Conservation (phyloP, 139 green algal species). For the Chlorella sp. region DNA sequence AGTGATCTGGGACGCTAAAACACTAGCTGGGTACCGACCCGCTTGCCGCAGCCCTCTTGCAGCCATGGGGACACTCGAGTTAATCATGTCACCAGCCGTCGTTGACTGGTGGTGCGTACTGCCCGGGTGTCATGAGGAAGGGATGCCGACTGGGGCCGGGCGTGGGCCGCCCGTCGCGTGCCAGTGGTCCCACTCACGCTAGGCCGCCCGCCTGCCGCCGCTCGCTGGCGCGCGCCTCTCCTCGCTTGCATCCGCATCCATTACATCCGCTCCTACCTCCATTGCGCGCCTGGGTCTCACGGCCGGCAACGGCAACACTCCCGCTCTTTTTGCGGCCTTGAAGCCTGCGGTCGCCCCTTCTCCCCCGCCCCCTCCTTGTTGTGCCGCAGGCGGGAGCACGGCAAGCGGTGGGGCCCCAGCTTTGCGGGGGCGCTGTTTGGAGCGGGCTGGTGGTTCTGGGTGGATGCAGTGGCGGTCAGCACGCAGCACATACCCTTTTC, state of each 20-base stretch:
- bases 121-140: no score
- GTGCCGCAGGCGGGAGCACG: slow-evolving; percentile 12
- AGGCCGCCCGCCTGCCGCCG: neutral
- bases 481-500: slow-evolving; percentile 72
- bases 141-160: no score
- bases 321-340: no score
- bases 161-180: neutral
- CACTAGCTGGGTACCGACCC: no score
- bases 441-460: slow-evolving; percentile 88
- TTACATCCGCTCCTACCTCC: no score
- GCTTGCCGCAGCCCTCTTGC: no score
- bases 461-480: slow-evolving; percentile 77
- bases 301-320: neutral
- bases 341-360: neutral
- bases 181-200: neutral
- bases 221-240: neutral
- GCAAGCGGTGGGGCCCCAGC: slow-evolving; percentile 51
- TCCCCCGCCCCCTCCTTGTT: neutral
- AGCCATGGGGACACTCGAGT: neutral
- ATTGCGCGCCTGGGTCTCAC: neutral
- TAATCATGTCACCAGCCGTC: neutral
- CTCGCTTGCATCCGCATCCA: neutral
- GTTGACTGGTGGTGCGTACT: slow-evolving; percentile 20
- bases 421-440: slow-evolving; percentile 77
- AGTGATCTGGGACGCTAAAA: no score